These are phyloP conservation scores for Jaminaea rosea DNA, from an alignment of 1,284 basidiomycete species.

Conservation along the genomic window DNA sequence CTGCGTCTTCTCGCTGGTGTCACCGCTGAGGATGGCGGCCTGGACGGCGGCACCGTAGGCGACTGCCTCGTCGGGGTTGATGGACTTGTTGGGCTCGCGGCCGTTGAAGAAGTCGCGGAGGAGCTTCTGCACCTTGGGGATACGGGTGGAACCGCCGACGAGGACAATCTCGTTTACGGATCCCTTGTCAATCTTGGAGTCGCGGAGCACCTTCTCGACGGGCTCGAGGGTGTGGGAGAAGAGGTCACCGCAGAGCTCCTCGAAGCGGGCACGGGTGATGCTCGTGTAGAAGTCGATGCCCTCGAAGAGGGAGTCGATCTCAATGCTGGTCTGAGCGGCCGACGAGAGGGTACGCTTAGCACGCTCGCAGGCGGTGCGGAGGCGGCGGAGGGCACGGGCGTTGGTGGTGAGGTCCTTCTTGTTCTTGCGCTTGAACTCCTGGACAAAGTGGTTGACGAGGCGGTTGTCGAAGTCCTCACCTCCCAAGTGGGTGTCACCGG, in stretches of 20 bases:
- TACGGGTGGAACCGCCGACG: constrained; percentile 97
- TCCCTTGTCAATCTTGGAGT: constrained; percentile 92
- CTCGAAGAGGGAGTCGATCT: constrained; percentile 96
- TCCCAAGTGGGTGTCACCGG: constrained; percentile 97
- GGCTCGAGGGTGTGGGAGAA: constrained; percentile 96
- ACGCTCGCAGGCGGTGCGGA: constrained; percentile 95
- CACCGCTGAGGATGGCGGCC: constrained; percentile 93
- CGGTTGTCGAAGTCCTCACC: constrained; percentile 97
- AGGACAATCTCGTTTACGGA: constrained; percentile 89
- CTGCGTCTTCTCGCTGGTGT: constrained; percentile 95
- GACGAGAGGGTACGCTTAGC: constrained; percentile 98
- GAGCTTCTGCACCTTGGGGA: constrained; percentile 93
- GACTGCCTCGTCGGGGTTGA: constrained; percentile 99
- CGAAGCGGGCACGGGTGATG: constrained; percentile 96
- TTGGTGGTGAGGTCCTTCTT: constrained; percentile 92
- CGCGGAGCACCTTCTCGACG: constrained; percentile 94
- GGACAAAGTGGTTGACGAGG: constrained; percentile 93
- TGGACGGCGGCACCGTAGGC: constrained; percentile 99
- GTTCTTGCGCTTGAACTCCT: constrained; percentile 98
- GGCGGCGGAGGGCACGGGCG: constrained; percentile 90
- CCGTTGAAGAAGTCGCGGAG: constrained; percentile 98
- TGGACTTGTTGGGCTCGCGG: constrained; percentile 54
- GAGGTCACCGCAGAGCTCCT: constrained; percentile 92
- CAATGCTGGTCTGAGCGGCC: constrained; percentile 89
- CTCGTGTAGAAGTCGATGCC: constrained; percentile 98